Evolutionary conservation across 352 stramenopile genomes (phyloP).

Genomic region (Globisporangium rhizosaccharum): DNA sequence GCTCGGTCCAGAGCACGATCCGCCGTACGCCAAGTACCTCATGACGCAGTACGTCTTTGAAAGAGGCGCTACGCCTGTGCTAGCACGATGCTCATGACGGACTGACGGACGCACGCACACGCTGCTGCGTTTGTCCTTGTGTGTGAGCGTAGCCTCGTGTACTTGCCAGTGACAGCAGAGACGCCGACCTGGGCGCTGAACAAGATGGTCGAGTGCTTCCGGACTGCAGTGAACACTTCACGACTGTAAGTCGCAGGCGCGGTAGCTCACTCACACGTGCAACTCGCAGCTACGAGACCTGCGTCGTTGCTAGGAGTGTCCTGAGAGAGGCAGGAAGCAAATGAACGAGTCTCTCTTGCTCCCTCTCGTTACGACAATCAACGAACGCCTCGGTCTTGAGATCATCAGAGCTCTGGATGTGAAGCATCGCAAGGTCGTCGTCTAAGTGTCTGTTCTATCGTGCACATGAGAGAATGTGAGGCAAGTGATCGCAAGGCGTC

Average conservation of each 20-base stretch:
- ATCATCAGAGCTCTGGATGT: too few relatives aligned
- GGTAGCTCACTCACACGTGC: not conserved
- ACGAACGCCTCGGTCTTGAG: too few relatives aligned
- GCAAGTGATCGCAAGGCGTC: too few relatives aligned
- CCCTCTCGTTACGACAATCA: too few relatives aligned
- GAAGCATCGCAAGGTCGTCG: too few relatives aligned
- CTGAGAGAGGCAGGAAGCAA: not conserved
- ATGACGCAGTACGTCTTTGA: conserved; percentile 52
- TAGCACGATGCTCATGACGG: not conserved
- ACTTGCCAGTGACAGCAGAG: conserved; percentile 72
- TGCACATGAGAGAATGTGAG: too few relatives aligned
- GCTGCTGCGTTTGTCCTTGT: not conserved
- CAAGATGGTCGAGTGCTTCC: conserved; percentile 71
- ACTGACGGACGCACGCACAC: not conserved
- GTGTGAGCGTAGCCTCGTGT: conserved; percentile 44
- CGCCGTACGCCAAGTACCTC: conserved; percentile 55
- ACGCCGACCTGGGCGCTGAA: conserved; percentile 70
- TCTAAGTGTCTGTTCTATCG: too few relatives aligned
- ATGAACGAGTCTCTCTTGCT: too few relatives aligned
- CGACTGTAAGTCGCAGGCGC: conserved; percentile 13
- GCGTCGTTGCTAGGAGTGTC: not conserved
- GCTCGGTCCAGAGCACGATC: conserved; percentile 40
- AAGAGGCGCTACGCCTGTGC: not conserved
- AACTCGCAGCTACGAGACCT: not conserved
- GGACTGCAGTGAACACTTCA: conserved; percentile 33